Conservation (phyloP, 331 rosid species). For the Prunus yedoensis region DNA sequence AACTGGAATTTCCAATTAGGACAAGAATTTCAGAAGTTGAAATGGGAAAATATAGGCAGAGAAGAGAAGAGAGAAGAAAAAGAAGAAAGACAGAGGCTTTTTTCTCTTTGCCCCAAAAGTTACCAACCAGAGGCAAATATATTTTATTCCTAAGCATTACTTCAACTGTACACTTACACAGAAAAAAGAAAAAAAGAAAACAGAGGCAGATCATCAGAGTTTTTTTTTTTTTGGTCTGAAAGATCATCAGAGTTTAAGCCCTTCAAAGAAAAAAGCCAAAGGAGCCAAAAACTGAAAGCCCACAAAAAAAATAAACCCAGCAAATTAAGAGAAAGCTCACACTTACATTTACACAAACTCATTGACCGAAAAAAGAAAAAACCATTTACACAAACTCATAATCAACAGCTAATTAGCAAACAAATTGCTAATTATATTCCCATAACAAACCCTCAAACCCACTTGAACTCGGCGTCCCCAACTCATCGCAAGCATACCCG, state of each 20-base stretch:
- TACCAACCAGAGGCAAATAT: not conserved
- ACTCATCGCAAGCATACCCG: conserved; percentile 19
- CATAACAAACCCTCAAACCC: conserved; percentile 42
- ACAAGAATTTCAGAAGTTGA: not conserved
- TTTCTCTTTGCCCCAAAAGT: not conserved
- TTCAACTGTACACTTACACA: conserved; percentile 43
- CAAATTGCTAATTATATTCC: conserved; percentile 27
- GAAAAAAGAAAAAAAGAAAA: not conserved
- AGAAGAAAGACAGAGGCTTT: not conserved
- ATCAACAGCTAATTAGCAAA: not conserved
- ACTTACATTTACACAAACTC: conserved; percentile 6
- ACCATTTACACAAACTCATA: conserved; percentile 10
- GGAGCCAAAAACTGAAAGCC: conserved; percentile 32
- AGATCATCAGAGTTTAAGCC: conserved; percentile 30
- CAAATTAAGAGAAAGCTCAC: conserved; percentile 1
- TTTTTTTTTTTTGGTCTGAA: not conserved
- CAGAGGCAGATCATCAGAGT: conserved; percentile 4
- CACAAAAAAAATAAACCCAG: not conserved
- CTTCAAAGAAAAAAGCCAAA: conserved; percentile 49
- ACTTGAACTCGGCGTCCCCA: conserved; percentile 28
- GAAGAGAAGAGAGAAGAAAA: not conserved
- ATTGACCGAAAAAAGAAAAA: not conserved
- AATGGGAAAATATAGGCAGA: not conserved
- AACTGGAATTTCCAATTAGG: not conserved
- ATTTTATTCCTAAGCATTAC: not conserved